Base-by-base conservation (phyloP, 2,329 filamentous ascomycete species). In the Monosporascus sp. region DNA sequence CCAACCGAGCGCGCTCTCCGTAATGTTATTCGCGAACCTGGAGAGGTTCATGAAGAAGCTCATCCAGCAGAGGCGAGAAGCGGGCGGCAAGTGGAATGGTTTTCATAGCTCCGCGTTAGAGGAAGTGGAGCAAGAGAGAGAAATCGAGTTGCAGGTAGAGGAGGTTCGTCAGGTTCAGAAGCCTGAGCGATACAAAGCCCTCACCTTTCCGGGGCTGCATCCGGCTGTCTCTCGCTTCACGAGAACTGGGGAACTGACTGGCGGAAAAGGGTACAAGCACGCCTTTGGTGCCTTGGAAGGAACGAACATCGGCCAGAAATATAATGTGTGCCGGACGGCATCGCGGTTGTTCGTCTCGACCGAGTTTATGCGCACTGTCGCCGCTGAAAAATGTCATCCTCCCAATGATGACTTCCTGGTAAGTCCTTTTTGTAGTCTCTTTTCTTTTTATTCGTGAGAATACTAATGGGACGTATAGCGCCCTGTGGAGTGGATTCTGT, bases 401-500 rank as follows among this genome's bases (percentile, higher is more conserved):
- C 27, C 27, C 27, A 56, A 57, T 20, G 68, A 73, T 49, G 66
- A 68, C 48, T 72, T 72, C 35, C 39, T 72, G 52, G 66, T 69
- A 58, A 60, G 65, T 59, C 6, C 11, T 25, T 17, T 47, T 24
- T 52, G 6, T 46, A 37, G n/a, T 20, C 49, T 58, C 37, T 56
- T 59, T 20, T 55, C 52, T 52, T 41, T 65, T 68, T 2, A 48
- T 41, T 45, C 31, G 8, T 6, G 8, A 11, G 24, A 17, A 3
- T 31, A 31, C 27, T 37, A 20, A 37, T n/a, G 2, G 15, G 8
- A 17, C 11, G 6, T 41, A 58, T 1, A 77, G 56, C 70, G 75
- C 1, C 72, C 78, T 0, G 79, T 85, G 0, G 78, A 83, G 25
- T 89, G 83, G 83, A 61, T 89, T 2, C 64, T 88, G 0, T 86